Base-by-base conservation (phyloP, 1,284 basidiomycete genomes). In the Schizopora paradoxa region DNA sequence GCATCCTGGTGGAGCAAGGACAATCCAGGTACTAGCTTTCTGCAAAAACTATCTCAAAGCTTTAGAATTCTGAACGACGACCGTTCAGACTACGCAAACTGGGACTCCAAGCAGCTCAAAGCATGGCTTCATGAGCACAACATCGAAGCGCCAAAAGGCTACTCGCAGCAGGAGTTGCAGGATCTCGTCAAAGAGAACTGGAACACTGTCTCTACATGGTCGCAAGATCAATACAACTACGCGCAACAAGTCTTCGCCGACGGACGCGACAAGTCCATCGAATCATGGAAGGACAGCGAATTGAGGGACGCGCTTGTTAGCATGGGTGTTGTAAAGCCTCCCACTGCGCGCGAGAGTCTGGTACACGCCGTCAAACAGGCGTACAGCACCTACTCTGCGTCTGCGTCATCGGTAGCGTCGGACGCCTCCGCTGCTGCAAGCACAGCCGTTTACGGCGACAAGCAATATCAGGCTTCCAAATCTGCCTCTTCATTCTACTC, bases 281-380 rank as follows among this genome's bases (percentile, higher is more conserved):
- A 60, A 60, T 45, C 47, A 6, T 95, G 91, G 91, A 79, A 87
- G 58, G 91, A 95, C 60, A 83, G 79, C 22, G 74, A 76, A 38
- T 70, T 95, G 22, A 77, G 91, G 55, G 70, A 86, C 54, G 94
- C 86, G 66, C 72, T 96, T n/a, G 76, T 95, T 48, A 79, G 90
- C 58, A 82, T 92, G 53, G 91, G 91, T 36, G 72, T 94, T 51
- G 79, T 95, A 36, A 77, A 82, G 13, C 92, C 92, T 10, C 74
- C 76, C 19, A 84, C 86, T 3, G 81, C 82, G 2, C 73, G 76
- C 45, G 92, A 95, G 60, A 78, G 91, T 59, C 79, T 96, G 25
- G 70, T 83, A 13, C 66, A 86, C 13, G 72, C 89, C 25, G 91
- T 88, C 19, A 87, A 86, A 67, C 75, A 79, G 56, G 76, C 80